Conservation (phyloP, 2,329 filamentous ascomycete genomes). For the Aphanocladium album region DNA sequence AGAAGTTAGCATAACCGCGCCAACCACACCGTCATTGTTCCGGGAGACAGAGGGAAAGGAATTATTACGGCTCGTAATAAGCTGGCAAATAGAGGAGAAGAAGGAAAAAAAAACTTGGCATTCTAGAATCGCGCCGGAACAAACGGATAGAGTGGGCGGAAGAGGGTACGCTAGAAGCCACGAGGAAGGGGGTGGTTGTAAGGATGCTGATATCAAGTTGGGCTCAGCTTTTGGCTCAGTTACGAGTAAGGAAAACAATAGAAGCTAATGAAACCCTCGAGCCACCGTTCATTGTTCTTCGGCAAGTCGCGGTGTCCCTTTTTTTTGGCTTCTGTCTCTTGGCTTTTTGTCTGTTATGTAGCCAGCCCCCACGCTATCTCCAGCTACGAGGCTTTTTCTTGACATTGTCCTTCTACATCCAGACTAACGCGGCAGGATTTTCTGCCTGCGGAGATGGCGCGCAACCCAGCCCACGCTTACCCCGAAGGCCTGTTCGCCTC, state of each 20-base stretch:
- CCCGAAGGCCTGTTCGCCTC: neutral
- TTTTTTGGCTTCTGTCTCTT: neutral
- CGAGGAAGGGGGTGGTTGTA: neutral
- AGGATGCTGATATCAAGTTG: neutral
- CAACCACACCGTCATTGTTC: neutral
- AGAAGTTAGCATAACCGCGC: neutral
- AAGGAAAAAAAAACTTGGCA: neutral
- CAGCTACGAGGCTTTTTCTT: neutral
- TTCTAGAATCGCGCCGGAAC: slow-evolving; percentile 8
- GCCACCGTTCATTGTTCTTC: neutral
- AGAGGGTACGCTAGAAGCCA: neutral
- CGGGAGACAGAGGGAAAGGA: neutral
- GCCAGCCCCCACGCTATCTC: neutral
- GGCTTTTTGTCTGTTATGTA: neutral
- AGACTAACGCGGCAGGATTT: neutral
- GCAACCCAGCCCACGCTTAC: neutral
- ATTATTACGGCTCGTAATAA: neutral
- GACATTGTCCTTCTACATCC: neutral
- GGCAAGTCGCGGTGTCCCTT: neutral
- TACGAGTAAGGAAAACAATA: neutral
- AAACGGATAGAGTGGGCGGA: slow-evolving; percentile 1
- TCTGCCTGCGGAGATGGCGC: neutral
- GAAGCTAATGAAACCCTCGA: neutral
- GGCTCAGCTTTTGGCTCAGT: neutral
- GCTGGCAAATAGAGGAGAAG: neutral